Base-by-base conservation (phyloP, 768 basidiomycete genomes). In the Auriscalpium vulgare region DNA sequence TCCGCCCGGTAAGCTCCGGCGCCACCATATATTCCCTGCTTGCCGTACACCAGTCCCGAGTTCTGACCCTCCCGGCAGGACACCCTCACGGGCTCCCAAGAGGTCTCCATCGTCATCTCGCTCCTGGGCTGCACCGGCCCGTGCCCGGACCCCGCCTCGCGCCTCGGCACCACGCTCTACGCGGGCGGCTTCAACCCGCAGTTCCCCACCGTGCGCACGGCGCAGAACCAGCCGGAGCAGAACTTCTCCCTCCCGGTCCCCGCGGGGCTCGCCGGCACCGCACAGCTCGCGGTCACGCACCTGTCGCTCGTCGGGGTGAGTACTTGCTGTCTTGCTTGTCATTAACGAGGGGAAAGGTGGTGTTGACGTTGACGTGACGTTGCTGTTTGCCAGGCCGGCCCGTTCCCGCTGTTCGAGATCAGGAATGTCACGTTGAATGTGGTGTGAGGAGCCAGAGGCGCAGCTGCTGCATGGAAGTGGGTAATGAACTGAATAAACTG, bases 391-490 rank as follows among this genome's bases (percentile, higher is more conserved):
- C 48, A 58, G 57, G 57, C 57, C 13, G 53, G 53, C 3, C 53
- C 53, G 47, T 54, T 3, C 44, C 29, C 47, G 11, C 8, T 54
- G 34, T 37, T 50, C 16, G 35, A 58, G 53, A 47, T 50, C 19
- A 50, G n/a, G 53, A 54, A 54, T 34, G 53, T 50, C 43, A 54
- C 57, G 17, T 11, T 58, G 23, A 58, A 45, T 19, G 53, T 58
- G 7, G 51, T 23, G 29, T 19, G 29, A 34, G 21, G 29, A 46
- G 21, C n/a, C 14, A 46, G 1, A 10, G 16, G 45, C 45, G 45
- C 21, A 21, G 21, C 21, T 21, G 21, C 21, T 21, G 21, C 21
- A 21, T 21, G 21, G 21, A 29, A 29, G 29, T 29, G 4, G 29
- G 29, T 29, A 29, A 29, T 29, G 29, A 29, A 29, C 4, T 29